These are phyloP conservation scores for Mucor sp. DNA, from an alignment of 371 early-diverging fungal species.

Conservation along the genomic window DNA sequence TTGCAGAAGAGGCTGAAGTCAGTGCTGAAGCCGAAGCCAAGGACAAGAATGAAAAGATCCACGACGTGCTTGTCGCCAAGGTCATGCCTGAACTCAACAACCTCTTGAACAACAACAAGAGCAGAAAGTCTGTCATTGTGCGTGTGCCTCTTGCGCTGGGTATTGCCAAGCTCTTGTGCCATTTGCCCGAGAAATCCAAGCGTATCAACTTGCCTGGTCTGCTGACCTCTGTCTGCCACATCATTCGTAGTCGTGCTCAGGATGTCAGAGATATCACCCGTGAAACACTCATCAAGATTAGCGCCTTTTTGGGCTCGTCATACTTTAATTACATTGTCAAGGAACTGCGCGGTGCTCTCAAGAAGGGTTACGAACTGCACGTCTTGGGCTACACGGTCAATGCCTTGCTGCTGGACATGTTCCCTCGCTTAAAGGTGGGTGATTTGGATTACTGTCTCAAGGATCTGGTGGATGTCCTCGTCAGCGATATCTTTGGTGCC, in stretches of 20 bases:
- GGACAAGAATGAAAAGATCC: constrained; percentile 63
- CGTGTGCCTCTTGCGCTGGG: constrained; percentile 91
- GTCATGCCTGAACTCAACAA: constrained; percentile 82
- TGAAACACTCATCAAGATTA: constrained; percentile 84
- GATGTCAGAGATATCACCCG: constrained; percentile 86
- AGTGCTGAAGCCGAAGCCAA: constrained; percentile 25
- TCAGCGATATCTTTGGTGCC: constrained; percentile 91
- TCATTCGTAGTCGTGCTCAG: constrained; percentile 81
- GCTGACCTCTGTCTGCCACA: constrained; percentile 82
- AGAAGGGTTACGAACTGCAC: constrained; percentile 89
- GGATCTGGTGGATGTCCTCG: constrained; percentile 69
- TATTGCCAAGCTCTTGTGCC: constrained; percentile 78
- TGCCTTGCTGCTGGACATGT: constrained; percentile 69
- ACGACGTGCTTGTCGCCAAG: constrained; percentile 66
- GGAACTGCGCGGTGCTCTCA: constrained; percentile 78
- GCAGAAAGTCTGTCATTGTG: constrained; percentile 71
- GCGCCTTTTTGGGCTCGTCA: constrained; percentile 77
- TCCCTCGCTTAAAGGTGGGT: constrained; percentile 64
- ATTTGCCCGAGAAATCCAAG: constrained; percentile 76
- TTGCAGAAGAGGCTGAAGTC: neutral
- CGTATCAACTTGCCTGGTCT: constrained; percentile 82
- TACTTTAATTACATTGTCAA: constrained; percentile 88
- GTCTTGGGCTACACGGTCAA: constrained; percentile 92
- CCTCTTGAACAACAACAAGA: constrained; percentile 65
- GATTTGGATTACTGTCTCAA: constrained; percentile 80